These are phyloP conservation scores for Diplodia corticola DNA, from an alignment of 2,329 filamentous ascomycete species.

Conservation along the genomic window DNA sequence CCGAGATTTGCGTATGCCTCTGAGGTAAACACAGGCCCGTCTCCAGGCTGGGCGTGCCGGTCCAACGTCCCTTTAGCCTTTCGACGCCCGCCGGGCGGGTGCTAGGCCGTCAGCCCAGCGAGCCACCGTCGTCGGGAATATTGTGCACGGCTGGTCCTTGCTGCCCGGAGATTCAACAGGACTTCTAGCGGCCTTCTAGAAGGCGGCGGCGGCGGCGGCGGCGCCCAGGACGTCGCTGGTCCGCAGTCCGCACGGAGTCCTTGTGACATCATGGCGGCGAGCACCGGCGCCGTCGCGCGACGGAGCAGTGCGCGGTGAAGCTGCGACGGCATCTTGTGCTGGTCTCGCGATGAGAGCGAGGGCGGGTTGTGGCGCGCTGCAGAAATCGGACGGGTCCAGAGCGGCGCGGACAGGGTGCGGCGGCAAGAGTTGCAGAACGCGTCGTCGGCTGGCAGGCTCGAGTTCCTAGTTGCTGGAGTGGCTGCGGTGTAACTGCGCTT, in stretches of 20 bases:
- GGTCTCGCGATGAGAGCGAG: background rate
- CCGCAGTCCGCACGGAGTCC: background rate
- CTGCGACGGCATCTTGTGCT: background rate
- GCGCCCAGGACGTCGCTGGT: background rate
- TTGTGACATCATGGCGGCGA: slow-evolving; percentile 3
- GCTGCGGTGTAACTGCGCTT: slow-evolving; percentile 16
- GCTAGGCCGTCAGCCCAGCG: slow-evolving; percentile 1
- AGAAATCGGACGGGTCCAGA: slow-evolving; percentile 8
- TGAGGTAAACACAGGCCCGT: slow-evolving; percentile 13
- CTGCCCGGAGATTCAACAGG: background rate
- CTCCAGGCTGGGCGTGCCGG: background rate
- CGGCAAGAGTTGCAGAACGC: slow-evolving; percentile 16
- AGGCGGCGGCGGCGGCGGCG: background rate
- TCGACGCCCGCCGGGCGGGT: background rate
- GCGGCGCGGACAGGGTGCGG: slow-evolving; percentile 13
- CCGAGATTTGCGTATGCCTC: slow-evolving; percentile 4
- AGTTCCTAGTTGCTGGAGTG: slow-evolving; percentile 7
- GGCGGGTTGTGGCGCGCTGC: background rate
- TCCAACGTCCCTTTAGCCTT: slow-evolving; percentile 9
- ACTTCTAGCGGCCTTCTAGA: slow-evolving; percentile 18
- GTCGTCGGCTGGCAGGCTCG: slow-evolving; percentile 10
- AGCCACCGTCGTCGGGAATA: slow-evolving; percentile 1
- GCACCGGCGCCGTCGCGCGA: background rate
- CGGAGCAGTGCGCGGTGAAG: background rate
- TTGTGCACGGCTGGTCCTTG: background rate